These are phyloP conservation scores for Thraustochytrium sp. DNA, from an alignment of 352 stramenopile genomes.

Conservation along the genomic window DNA sequence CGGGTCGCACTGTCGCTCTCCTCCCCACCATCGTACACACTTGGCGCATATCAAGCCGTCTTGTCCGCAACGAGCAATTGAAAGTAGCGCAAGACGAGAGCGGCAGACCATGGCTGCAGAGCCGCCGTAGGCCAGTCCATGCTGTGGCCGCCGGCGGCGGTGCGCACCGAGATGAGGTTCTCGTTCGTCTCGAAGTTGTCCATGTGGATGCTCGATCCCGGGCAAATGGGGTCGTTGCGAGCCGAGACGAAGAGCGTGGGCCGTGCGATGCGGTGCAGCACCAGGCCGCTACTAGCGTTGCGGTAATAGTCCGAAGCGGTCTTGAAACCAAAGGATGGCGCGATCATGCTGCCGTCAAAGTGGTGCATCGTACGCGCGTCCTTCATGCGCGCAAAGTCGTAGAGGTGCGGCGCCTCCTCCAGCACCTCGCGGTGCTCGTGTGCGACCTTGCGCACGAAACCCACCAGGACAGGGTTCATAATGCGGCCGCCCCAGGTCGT, in stretches of 20 bases:
- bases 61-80: not conserved
- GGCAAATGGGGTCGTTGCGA: conserved; percentile 27
- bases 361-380: conserved; percentile 7
- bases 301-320: conserved; percentile 30
- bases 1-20: not conserved
- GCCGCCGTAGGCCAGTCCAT: conserved; percentile 25
- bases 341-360: conserved; percentile 23
- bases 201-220: not conserved
- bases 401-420: not conserved
- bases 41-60: not conserved
- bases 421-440: not conserved
- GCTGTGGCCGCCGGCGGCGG: not conserved
- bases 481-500: not conserved
- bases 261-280: conserved; percentile 6
- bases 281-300: not conserved
- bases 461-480: conserved; percentile 24
- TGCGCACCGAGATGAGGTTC: not conserved
- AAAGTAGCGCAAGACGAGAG: conserved; percentile 23
- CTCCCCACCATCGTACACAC: not conserved
- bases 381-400: conserved; percentile 16
- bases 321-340: conserved; percentile 18
- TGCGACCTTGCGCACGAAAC: not conserved
- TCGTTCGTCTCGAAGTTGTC: conserved; percentile 32
- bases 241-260: conserved; percentile 34
- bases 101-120: not conserved